Evolutionary conservation across 495 filamentous ascomycete species (phyloP).

Genomic region (Mycothermus thermophilus): DNA sequence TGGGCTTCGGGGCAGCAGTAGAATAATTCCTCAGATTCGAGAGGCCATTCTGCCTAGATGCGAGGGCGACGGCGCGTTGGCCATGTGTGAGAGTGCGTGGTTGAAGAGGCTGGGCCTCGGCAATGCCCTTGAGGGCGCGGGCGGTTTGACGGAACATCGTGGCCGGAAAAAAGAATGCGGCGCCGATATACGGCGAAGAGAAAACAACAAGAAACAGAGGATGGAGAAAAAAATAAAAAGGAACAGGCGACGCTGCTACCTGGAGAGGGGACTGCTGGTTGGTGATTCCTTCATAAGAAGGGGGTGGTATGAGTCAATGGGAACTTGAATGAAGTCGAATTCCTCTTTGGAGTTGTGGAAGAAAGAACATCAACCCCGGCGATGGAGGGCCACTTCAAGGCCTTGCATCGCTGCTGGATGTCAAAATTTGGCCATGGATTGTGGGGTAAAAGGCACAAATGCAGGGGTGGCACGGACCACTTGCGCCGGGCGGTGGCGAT

Average conservation of each 20-base stretch:
- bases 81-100: constrained; percentile 17
- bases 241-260: constrained; percentile 8
- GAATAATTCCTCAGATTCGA: constrained; percentile 24
- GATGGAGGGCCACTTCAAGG: constrained; percentile 6
- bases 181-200: no score
- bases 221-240: constrained; percentile 7
- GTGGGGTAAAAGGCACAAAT: constrained; percentile 18
- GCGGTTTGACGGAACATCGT: constrained; percentile 31
- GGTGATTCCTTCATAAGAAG: constrained; percentile 8
- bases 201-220: constrained; percentile 6
- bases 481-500: no score
- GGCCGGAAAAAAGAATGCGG: no score
- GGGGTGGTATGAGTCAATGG: constrained; percentile 8
- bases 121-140: constrained; percentile 31
- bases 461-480: no score
- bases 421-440: constrained; percentile 13
- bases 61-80: constrained; percentile 14
- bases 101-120: constrained; percentile 21
- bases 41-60: constrained; percentile 16
- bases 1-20: constrained; percentile 18
- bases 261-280: not conserved
- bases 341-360: constrained; percentile 3
- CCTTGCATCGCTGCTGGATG: constrained; percentile 7
- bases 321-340: constrained; percentile 1
- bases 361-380: constrained; percentile 11